Evolutionary conservation across 2,329 filamentous ascomycete genomes (phyloP), one percentile per base, ranked within the genome.

Genomic region (Falciphora oryzae): DNA sequence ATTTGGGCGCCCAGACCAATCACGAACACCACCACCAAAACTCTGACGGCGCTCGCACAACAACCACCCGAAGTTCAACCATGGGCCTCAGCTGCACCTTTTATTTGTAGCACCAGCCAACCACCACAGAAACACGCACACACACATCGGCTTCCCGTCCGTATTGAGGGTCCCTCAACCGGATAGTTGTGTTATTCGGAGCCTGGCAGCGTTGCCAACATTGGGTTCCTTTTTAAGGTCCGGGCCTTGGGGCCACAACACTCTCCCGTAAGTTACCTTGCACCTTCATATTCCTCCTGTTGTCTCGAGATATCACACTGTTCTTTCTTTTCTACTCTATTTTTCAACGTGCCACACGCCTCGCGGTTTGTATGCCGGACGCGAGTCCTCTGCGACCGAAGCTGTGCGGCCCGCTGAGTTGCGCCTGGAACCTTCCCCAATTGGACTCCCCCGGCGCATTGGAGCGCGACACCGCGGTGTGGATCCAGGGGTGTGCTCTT

Each of bases 1-100:
- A 53, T 53, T 53, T 53, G 44, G 14, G 44, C 44, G 44, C 44
- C 44, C 44, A 53, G 44, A 53, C 44, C 44, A 53, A 53, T 53
- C 44, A 25, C 44, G 16, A 22, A 18, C 4, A 22, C 44, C 8
- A 25, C 44, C 44, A 44, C 14, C 38, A 18, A 44, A 38, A 2
- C 16, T 44, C 38, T 16, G 35, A 38, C 35, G 38, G 16, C 38
- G 38, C 38, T 44, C 38, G 16, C 16, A 44, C 22, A 32, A 32
- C 5, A 53, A 22, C 44, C n/a, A 53, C 44, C 44, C 44, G 44
- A 53, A 53, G 44, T 53, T 53, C 7, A 25, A 53, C 44, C 38
- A 44, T 13, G 4, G 13, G 13, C 32, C 29, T 29, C 29, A 29
- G 32, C 32, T 11, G 5, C 13, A 14, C 32, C 32, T 35, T 11